Evolutionary conservation across 345 rosid species (phyloP).

Genomic region (Pelargonium nanum): DNA sequence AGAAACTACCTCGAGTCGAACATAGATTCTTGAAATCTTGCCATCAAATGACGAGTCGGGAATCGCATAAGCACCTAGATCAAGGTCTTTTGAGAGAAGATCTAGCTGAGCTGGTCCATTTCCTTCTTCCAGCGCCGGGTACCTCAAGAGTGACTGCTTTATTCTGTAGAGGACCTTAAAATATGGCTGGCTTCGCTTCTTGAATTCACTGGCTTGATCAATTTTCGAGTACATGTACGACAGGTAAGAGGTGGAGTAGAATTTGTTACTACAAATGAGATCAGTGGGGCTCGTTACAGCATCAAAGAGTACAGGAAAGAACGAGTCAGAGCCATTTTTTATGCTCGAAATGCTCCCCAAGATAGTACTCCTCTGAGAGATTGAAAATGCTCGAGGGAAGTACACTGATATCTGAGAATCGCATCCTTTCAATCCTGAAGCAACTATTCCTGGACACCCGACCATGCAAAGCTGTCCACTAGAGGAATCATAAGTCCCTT

Average conservation of each 20-base stretch:
- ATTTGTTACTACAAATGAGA: background rate
- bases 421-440: too few relatives aligned
- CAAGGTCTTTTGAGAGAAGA: constrained; percentile 3
- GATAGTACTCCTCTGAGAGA: constrained; percentile 4
- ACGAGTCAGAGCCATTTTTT: background rate
- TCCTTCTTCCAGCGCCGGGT: background rate
- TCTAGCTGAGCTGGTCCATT: too few relatives aligned
- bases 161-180: background rate
- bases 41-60: too few relatives aligned
- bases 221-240: constrained; percentile 3
- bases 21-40: background rate
- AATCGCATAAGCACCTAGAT: background rate
- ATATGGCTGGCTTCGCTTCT: constrained; percentile 1
- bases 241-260: background rate
- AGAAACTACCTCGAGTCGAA: background rate
- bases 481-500: background rate
- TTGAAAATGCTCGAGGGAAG: constrained; percentile 2
- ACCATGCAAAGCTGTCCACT: background rate
- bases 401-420: background rate
- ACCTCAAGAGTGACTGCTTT: background rate
- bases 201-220: constrained; percentile 1
- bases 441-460: constrained; percentile 1
- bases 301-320: background rate
- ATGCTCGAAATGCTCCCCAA: constrained; percentile 6
- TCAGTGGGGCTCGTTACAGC: background rate